Percentiles rank a stretch among this genome's conserved stretches.
Evolutionary conservation across 2,329 filamentous ascomycete species (phyloP).

Genomic region (Magnaporthiopsis rhizophila): DNA sequence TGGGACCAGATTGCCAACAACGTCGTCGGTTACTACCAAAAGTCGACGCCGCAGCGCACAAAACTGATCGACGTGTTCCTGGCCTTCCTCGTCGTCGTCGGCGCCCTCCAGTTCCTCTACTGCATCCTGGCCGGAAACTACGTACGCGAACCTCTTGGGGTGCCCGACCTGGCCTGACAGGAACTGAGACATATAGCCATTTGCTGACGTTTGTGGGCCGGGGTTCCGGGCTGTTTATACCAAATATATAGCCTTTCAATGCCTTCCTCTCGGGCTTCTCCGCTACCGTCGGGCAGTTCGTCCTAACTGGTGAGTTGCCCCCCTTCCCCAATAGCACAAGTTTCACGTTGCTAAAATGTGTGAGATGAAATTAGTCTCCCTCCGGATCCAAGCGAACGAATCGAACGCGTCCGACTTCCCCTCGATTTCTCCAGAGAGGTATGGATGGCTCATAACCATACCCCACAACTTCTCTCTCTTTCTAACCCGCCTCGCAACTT

Average conservation of each 20-base stretch:
- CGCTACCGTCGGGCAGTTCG: conserved; percentile 93
- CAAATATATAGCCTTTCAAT: conserved; percentile 82
- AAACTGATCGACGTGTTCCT: conserved; percentile 91
- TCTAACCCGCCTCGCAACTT: conserved; percentile 4
- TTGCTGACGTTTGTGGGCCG: neutral
- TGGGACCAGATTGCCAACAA: conserved; percentile 56
- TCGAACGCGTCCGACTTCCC: conserved; percentile 74
- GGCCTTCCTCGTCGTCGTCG: conserved; percentile 76
- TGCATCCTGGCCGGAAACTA: conserved; percentile 90
- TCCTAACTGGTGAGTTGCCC: conserved; percentile 66
- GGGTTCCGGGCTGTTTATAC: no score
- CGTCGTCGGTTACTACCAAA: conserved; percentile 70
- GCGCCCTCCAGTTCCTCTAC: conserved; percentile 87
- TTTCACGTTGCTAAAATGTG: neutral
- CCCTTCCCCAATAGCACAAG: neutral
- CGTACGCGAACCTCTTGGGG: conserved; percentile 43
- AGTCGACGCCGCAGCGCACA: conserved; percentile 78
- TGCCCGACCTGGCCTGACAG: no score
- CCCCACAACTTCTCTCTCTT: conserved; percentile 2
- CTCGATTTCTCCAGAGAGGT: conserved; percentile 73
- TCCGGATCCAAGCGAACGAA: conserved; percentile 87
- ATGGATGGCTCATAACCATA: conserved; percentile 17
- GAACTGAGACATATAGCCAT: neutral
- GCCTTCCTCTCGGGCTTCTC: conserved; percentile 94
- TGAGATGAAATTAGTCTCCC: conserved; percentile 40